Percentiles rank a stretch among this genome's conserved stretches.
Evolutionary conservation across 169 alveolate genomes (phyloP).

Genomic region (Plasmodium sp.): DNA sequence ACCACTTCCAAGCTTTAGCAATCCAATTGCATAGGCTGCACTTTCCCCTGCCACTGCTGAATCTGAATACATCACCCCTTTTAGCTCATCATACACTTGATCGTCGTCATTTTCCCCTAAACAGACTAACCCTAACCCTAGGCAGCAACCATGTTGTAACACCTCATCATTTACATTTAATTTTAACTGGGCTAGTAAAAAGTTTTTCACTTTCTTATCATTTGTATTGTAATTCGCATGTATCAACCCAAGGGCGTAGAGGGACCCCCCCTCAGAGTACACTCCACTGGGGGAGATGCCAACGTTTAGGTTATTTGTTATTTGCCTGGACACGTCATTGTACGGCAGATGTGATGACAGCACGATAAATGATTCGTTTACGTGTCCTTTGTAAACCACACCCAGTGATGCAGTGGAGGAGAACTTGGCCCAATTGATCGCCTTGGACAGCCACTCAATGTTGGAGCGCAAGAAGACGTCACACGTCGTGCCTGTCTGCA

Average conservation of each 20-base stretch:
- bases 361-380: conserved; percentile 53
- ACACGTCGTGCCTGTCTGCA: conserved; percentile 96
- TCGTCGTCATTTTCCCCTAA: conserved; percentile 90
- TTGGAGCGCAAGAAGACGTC: conserved; percentile 95
- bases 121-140: conserved; percentile 96
- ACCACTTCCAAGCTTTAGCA: conserved; percentile 92
- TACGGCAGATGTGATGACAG: conserved; percentile 62
- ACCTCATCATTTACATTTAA: conserved; percentile 78
- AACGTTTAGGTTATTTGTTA: conserved; percentile 80
- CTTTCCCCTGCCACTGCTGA: conserved; percentile 98
- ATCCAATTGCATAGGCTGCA: conserved; percentile 97
- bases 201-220: conserved; percentile 82
- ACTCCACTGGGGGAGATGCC: conserved; percentile 77
- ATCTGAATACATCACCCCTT: conserved; percentile 92
- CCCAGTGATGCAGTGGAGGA: conserved; percentile 98
- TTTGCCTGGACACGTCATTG: conserved; percentile 43
- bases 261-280: conserved; percentile 98
- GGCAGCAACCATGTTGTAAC: conserved; percentile 97
- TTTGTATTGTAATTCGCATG: conserved; percentile 91
- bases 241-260: conserved; percentile 96
- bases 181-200: conserved; percentile 87
- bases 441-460: conserved; percentile 96
- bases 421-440: conserved; percentile 96
- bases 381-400: conserved; percentile 93
- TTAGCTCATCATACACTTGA: conserved; percentile 90